Conservation (phyloP, 768 basidiomycete genomes). For the Heimioporus sp. region DNA sequence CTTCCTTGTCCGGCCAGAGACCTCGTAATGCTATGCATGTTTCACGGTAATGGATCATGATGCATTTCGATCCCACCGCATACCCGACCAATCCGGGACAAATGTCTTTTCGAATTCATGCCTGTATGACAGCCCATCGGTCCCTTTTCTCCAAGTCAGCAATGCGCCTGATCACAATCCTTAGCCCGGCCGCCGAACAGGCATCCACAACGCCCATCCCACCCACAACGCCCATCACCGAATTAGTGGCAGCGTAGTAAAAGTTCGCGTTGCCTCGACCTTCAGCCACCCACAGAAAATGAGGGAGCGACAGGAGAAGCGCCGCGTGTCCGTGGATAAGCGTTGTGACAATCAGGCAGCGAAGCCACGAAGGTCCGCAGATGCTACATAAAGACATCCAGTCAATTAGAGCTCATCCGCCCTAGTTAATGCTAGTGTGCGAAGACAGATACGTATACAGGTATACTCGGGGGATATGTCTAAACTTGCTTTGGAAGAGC, state of each 20-base stretch:
- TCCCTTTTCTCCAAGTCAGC: slow-evolving; percentile 38
- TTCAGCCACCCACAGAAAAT: slow-evolving; percentile 81
- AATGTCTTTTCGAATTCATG: slow-evolving; percentile 9
- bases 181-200: slow-evolving; percentile 79
- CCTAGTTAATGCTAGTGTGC: not conserved
- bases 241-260: slow-evolving; percentile 89
- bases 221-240: slow-evolving; percentile 89
- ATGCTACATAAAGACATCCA: not conserved
- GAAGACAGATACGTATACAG: slow-evolving; percentile 56
- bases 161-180: slow-evolving; percentile 61
- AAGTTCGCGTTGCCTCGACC: slow-evolving; percentile 97
- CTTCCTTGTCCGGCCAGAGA: too few relatives aligned
- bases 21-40: too few relatives aligned
- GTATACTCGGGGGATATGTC: slow-evolving; percentile 81
- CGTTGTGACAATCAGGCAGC: slow-evolving; percentile 78
- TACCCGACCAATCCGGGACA: too few relatives aligned
- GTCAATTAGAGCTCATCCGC: not conserved
- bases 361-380: slow-evolving; percentile 75
- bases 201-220: slow-evolving; percentile 85
- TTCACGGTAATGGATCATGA: too few relatives aligned
- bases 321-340: slow-evolving; percentile 83
- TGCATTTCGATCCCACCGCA: too few relatives aligned
- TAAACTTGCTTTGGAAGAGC: slow-evolving; percentile 77
- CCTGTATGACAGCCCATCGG: slow-evolving; percentile 29
- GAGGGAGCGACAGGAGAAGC: slow-evolving; percentile 85